Conservation (phyloP, 495 filamentous ascomycete species). For the Tuber calosporum region DNA sequence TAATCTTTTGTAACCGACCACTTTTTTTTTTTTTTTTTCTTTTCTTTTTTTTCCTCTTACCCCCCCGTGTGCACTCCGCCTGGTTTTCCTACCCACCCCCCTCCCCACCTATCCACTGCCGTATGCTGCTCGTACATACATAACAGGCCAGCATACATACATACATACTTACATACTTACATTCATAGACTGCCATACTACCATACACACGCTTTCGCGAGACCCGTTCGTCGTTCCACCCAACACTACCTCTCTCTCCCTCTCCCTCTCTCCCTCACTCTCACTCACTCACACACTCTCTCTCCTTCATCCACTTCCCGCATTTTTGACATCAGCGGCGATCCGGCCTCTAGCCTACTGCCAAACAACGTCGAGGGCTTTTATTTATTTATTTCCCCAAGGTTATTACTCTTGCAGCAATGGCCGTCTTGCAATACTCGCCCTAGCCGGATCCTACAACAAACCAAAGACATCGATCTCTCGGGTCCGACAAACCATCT, state of each 20-base stretch:
- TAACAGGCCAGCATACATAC: constrained; percentile 17
- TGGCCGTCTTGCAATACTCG: constrained; percentile 35
- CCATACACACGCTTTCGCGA: constrained; percentile 33
- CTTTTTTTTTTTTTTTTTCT: constrained; percentile 11
- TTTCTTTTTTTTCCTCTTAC: too few species aligned
- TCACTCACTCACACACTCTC: too few species aligned
- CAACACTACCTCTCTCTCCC: constrained; percentile 26
- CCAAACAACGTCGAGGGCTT: constrained; percentile 33
- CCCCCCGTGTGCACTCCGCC: constrained; percentile 27
- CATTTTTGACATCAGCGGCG: constrained; percentile 18
- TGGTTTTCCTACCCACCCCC: constrained; percentile 24
- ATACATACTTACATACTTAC: constrained; percentile 20
- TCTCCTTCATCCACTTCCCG: constrained; percentile 25
- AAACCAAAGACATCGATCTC: constrained; percentile 22
- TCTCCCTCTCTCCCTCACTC: constrained; percentile 11
- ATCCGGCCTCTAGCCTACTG: constrained; percentile 18
- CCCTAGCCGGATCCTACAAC: constrained; percentile 35
- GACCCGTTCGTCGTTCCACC: constrained; percentile 27
- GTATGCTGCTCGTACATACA: constrained; percentile 24
- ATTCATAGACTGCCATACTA: constrained; percentile 25
- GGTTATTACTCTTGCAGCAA: constrained; percentile 36
- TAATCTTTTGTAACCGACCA: constrained; percentile 27
- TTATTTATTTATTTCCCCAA: constrained; percentile 22
- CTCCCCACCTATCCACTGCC: background rate
- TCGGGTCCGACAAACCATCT: constrained; percentile 21